Base-by-base conservation (phyloP, 2,329 filamentous ascomycete genomes). In the Aspergillus piperis region DNA sequence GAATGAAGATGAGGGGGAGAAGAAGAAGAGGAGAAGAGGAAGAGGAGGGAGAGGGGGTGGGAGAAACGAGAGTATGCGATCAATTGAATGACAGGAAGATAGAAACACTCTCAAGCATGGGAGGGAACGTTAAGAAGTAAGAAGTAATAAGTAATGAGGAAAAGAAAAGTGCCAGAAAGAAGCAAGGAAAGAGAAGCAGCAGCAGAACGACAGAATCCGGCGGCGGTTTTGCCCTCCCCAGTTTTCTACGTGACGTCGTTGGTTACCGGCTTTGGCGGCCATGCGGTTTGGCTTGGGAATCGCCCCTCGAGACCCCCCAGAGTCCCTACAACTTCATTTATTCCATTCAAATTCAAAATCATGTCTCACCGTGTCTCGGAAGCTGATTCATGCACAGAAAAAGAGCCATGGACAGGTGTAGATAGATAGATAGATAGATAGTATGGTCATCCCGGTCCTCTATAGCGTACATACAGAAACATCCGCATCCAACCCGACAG, bases 61-160 rank as follows among this genome's bases (percentile, higher is more conserved):
- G 44, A 59, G 57, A 49, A 41, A 25, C 23, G 52, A 42, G 39
- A 15, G 41, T 5, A 54, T 27, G 23, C 42, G 44, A 44, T 42
- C 38, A 54, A 44, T 54, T 66, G 65, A 64, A 58, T 66, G 64
- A 65, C 25, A 23, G 21, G 47, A 50, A 4, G 23, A 50, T 50
- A 23, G 3, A n/a, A 17, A 27, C 32, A 36, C 32, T 15, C 32
- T 44, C 7, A n/a, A 50, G 47, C 25, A 17, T 17, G n/a, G 8
- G 25, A 27, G 47, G 23, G 25, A 10, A 17, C 8, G 25, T 11
- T 27, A n/a, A 17, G 23, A 30, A 44, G 10, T 27, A n/a, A 11
- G 15, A 17, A 44, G 17, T 25, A 8, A 10, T 15, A 17, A 44
- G 17, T 17, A 30, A n/a, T 7, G 25, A 17, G 30, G 47, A 17